A percentile compares a stretch with the other conserved stretches of the same genome.
Evolutionary conservation across 75 land plant species (phyloP).

Genomic region (Ceratopteris richardii): DNA sequence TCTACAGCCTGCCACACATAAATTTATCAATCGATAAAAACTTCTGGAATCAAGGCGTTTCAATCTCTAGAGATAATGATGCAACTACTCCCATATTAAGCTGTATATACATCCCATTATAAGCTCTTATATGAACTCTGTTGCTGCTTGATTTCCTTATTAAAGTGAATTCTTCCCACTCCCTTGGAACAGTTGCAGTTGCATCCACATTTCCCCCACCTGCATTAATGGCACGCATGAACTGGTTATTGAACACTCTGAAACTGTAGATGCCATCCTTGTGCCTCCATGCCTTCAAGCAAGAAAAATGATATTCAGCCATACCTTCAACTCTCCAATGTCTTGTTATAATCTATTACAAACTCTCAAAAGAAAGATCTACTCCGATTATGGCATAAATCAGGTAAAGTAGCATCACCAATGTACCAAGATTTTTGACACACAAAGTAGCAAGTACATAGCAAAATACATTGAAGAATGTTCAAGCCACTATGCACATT

Average conservation of each 20-base stretch:
- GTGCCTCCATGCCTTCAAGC: slow-evolving; percentile 61
- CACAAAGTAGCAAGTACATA: too few relatives aligned
- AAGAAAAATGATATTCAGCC: too few relatives aligned
- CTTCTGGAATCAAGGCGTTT: not conserved
- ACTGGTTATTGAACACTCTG: slow-evolving; percentile 47
- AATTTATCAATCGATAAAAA: not conserved
- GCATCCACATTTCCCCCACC: slow-evolving; percentile 38
- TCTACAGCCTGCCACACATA: slow-evolving; percentile 35
- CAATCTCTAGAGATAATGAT: not conserved
- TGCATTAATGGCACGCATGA: slow-evolving; percentile 41
- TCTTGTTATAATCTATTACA: too few relatives aligned
- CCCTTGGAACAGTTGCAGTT: slow-evolving; percentile 36
- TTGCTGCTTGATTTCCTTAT: slow-evolving; percentile 31
- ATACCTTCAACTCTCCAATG: too few relatives aligned
- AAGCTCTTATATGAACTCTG: slow-evolving; percentile 58
- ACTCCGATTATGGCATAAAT: too few relatives aligned
- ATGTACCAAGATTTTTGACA: too few relatives aligned
- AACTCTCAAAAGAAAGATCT: too few relatives aligned
- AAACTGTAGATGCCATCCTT: slow-evolving; percentile 48
- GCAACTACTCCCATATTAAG: slow-evolving; percentile 14
- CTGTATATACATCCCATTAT: slow-evolving; percentile 60
- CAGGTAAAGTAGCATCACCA: too few relatives aligned
- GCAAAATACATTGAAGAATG: too few relatives aligned
- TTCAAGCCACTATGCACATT: too few relatives aligned
- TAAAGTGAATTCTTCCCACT: slow-evolving; percentile 45